Conservation (phyloP, 2,329 filamentous ascomycete genomes). For the Diaporthe australafricana region DNA sequence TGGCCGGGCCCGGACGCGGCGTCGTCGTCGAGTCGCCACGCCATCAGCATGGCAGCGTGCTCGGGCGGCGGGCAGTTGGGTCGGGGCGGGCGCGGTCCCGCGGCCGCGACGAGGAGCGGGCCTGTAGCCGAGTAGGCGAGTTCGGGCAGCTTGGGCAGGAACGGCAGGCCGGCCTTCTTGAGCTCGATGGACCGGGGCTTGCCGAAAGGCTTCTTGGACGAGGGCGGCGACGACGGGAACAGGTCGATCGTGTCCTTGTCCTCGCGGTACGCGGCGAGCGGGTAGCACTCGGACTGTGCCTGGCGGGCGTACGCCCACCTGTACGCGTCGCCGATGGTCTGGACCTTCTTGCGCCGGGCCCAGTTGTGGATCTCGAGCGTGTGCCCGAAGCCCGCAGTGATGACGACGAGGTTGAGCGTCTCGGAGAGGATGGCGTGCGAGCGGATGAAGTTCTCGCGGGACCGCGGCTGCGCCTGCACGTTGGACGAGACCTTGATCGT, state of each 20-base stretch:
- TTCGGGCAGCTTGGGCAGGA: slow-evolving; percentile 53
- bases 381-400: slow-evolving; percentile 53
- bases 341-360: slow-evolving; percentile 52
- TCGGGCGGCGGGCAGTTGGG: slow-evolving; percentile 51
- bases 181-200: slow-evolving; percentile 51
- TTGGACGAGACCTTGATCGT: slow-evolving; percentile 54
- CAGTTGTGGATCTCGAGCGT: slow-evolving; percentile 55
- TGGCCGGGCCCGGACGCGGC: slow-evolving; percentile 36
- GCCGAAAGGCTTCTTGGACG: slow-evolving; percentile 51
- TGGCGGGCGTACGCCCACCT: slow-evolving; percentile 52
- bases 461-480: slow-evolving; percentile 51
- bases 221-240: slow-evolving; percentile 43
- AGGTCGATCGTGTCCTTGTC: slow-evolving; percentile 49
- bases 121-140: slow-evolving; percentile 53
- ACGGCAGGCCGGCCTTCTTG: slow-evolving; percentile 48
- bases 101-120: slow-evolving; percentile 52
- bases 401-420: slow-evolving; percentile 50
- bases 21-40: slow-evolving; percentile 51
- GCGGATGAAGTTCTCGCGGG: slow-evolving; percentile 56
- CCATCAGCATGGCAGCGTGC: slow-evolving; percentile 51
- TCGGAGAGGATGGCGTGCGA: slow-evolving; percentile 56
- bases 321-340: slow-evolving; percentile 51
- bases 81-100: slow-evolving; percentile 53
- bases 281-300: slow-evolving; percentile 49
- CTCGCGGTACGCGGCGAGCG: slow-evolving; percentile 51